Percentiles rank a stretch among this genome's conserved stretches.
phyloP scores from a whole-genome alignment of 192 early-diverging fungal genomes.

The Ambispora gerdemannii region DNA sequence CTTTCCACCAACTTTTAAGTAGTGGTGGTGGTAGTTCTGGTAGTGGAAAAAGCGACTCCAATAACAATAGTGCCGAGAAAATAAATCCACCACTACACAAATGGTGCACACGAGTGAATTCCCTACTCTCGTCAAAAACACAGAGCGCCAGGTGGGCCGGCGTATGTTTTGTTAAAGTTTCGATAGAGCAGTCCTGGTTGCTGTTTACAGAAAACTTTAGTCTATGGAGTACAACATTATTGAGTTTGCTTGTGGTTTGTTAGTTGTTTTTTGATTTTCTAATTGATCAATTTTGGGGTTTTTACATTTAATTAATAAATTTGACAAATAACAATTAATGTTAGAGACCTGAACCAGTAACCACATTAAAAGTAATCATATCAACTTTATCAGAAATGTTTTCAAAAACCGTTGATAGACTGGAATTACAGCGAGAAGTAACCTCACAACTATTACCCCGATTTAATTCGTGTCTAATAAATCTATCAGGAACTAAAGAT shows the following conservation, averaged over 20 bases:
- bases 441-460: constrained; percentile 49
- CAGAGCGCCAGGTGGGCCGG: constrained; percentile 48
- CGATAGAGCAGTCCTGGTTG: constrained; percentile 45
- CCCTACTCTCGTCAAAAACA: constrained; percentile 52
- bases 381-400: constrained; percentile 46
- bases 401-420: constrained; percentile 44
- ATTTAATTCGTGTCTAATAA: constrained; percentile 47
- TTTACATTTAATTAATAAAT: no score
- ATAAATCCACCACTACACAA: constrained; percentile 35
- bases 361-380: constrained; percentile 43
- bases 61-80: neutral
- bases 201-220: constrained; percentile 33
- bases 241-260: neutral
- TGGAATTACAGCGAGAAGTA: constrained; percentile 56
- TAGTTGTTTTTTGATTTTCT: no score
- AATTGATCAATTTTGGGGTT: no score
- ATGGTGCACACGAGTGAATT: constrained; percentile 53
- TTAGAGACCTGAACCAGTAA: constrained; percentile 47
- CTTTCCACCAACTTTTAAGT: constrained; percentile 37
- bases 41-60: no score
- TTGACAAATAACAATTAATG: no score
- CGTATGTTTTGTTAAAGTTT: constrained; percentile 45
- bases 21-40: neutral
- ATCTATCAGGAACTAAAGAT: constrained; percentile 40
- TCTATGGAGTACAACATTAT: neutral